Percentiles rank a stretch among this genome's conserved stretches.
Evolutionary conservation across 2,329 filamentous ascomycete genomes (phyloP).

Genomic region (Aschersonia sp.): DNA sequence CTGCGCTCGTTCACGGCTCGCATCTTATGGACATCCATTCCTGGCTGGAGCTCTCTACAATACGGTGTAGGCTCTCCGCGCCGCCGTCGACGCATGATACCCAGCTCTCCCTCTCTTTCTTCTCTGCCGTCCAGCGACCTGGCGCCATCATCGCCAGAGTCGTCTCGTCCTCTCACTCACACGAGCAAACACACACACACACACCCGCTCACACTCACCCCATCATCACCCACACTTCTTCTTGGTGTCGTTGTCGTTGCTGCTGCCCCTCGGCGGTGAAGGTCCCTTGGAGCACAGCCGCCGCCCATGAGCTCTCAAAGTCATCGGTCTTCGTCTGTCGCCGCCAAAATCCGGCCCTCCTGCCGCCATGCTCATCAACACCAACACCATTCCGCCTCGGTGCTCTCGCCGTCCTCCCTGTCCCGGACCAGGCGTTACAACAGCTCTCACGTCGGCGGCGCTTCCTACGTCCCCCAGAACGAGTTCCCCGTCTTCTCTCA

Average conservation of each 20-base stretch:
- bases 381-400: constrained; percentile 19
- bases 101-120: no score
- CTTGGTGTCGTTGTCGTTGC: background rate
- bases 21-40: no score
- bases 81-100: no score
- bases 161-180: no score
- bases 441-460: constrained; percentile 65
- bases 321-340: constrained; percentile 20
- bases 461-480: constrained; percentile 59
- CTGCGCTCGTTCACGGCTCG: no score
- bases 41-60: no score
- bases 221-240: background rate
- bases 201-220: no score
- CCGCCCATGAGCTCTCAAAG: constrained; percentile 49
- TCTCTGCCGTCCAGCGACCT: no score
- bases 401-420: constrained; percentile 48
- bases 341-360: background rate
- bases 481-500: constrained; percentile 87
- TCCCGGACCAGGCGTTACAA: constrained; percentile 57
- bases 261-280: background rate
- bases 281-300: background rate
- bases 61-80: no score
- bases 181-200: no score
- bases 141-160: no score
- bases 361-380: background rate